Conservation (phyloP, 192 early-diverging fungal species). For the Linnemannia hyalina region DNA sequence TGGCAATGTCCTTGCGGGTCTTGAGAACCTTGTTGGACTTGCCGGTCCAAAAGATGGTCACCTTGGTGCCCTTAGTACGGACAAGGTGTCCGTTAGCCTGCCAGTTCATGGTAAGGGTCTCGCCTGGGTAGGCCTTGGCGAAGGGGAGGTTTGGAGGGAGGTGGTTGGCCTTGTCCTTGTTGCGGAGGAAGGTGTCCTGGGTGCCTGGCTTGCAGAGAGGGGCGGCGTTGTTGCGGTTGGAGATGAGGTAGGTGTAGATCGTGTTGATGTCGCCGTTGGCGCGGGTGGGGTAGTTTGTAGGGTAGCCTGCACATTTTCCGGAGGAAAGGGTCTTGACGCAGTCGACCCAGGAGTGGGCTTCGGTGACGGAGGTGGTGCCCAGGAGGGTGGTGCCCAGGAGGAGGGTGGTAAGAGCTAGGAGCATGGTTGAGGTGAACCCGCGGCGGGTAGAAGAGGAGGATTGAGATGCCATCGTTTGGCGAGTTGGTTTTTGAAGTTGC, state of each 20-base stretch:
- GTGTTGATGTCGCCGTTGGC: slow-evolving; percentile 60
- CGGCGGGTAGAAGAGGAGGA: not conserved
- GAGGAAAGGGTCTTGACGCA: slow-evolving; percentile 64
- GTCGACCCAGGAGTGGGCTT: slow-evolving; percentile 74
- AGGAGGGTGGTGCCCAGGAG: not conserved
- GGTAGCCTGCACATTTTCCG: slow-evolving; percentile 60
- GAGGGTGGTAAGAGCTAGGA: slow-evolving; percentile 4
- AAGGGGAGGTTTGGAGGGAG: slow-evolving; percentile 55
- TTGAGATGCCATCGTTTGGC: not conserved
- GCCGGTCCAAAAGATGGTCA: slow-evolving; percentile 37
- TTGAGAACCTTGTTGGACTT: slow-evolving; percentile 19
- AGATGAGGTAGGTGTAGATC: slow-evolving; percentile 67
- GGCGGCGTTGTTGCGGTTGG: slow-evolving; percentile 38
- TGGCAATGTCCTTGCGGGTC: slow-evolving; percentile 26
- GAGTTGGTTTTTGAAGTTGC: not conserved
- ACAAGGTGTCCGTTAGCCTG: slow-evolving; percentile 69
- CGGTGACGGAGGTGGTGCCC: slow-evolving; percentile 39
- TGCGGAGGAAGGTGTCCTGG: slow-evolving; percentile 33
- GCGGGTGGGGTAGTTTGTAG: slow-evolving; percentile 67
- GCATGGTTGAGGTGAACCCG: not conserved
- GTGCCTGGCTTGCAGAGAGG: slow-evolving; percentile 64
- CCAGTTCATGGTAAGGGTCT: slow-evolving; percentile 65
- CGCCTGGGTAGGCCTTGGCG: slow-evolving; percentile 62
- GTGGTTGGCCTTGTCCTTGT: slow-evolving; percentile 30
- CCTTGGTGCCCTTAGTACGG: not conserved